Evolutionary conservation across 2,329 filamentous ascomycete species (phyloP).

Genomic region (Plectosphaerella cucumerina): DNA sequence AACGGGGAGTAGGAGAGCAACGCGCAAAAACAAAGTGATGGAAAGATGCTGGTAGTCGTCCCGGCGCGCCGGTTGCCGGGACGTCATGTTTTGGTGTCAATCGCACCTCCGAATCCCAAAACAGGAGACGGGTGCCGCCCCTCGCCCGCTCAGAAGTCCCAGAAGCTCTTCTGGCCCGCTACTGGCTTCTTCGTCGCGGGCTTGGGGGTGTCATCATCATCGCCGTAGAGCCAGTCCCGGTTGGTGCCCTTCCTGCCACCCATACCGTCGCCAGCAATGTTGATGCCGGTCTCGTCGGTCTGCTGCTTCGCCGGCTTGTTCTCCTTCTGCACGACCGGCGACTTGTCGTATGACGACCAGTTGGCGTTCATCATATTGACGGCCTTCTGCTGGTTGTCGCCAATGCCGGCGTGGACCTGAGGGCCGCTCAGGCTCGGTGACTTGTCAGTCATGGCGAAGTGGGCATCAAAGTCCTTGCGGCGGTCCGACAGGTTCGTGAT

Average conservation of each 20-base stretch:
- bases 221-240: conserved; percentile 55
- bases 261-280: conserved; percentile 62
- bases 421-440: conserved; percentile 45
- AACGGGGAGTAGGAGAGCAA: conserved; percentile 2
- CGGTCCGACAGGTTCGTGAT: conserved; percentile 72
- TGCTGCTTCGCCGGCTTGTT: conserved; percentile 33
- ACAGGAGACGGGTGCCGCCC: conserved; percentile 5
- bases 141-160: conserved; percentile 37
- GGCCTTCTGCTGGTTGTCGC: conserved; percentile 62
- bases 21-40: conserved; percentile 6
- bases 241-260: conserved; percentile 53
- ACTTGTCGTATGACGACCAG: conserved; percentile 53
- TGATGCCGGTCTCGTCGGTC: conserved; percentile 28
- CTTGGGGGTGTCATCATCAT: conserved; percentile 35
- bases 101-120: conserved; percentile 8
- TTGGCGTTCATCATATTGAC: conserved; percentile 70
- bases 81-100: neutral
- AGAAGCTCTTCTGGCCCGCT: conserved; percentile 35
- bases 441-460: conserved; percentile 73
- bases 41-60: conserved; percentile 4
- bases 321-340: conserved; percentile 48
- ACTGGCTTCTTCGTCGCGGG: conserved; percentile 31
- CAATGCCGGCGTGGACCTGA: conserved; percentile 37
- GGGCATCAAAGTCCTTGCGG: conserved; percentile 70
- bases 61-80: neutral